Evolutionary conservation across 345 rosid genomes (phyloP).

Genomic region (Linum lewisii): DNA sequence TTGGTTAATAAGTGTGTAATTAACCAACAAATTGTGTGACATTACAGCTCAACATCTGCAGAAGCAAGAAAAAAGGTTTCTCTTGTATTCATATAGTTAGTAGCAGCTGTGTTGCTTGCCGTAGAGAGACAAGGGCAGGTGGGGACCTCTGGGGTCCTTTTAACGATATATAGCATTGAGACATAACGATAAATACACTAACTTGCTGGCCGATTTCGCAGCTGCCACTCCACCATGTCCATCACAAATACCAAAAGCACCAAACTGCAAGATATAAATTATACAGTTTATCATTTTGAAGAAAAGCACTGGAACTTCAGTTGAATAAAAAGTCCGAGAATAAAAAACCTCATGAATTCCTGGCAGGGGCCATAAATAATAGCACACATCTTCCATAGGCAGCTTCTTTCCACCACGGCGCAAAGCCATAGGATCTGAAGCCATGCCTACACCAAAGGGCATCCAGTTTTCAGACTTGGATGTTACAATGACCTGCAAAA

Average conservation of each 20-base stretch:
- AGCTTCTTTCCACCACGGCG: slow-evolving; percentile 91
- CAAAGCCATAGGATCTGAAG: slow-evolving; percentile 91
- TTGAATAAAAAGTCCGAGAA: slow-evolving; percentile 15
- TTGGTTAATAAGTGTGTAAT: background rate
- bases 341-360: slow-evolving; percentile 61
- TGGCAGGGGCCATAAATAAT: slow-evolving; percentile 88
- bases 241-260: slow-evolving; percentile 91
- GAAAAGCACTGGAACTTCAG: background rate
- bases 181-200: slow-evolving; percentile 27
- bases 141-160: background rate
- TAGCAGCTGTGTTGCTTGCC: background rate
- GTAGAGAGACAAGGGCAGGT: background rate
- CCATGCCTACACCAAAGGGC: slow-evolving; percentile 78
- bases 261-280: slow-evolving; percentile 49
- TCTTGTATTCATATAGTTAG: background rate
- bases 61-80: background rate
- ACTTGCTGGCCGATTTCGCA: slow-evolving; percentile 89
- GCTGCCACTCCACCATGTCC: slow-evolving; percentile 94
- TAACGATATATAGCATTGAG: background rate
- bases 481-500: slow-evolving; percentile 58
- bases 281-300: slow-evolving; percentile 3
- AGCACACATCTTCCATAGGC: slow-evolving; percentile 94
- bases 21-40: background rate
- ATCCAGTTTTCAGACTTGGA: slow-evolving; percentile 37
- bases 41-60: background rate